phyloP scores from a whole-genome alignment of 352 stramenopile species.

The Phytophthora sojae region DNA sequence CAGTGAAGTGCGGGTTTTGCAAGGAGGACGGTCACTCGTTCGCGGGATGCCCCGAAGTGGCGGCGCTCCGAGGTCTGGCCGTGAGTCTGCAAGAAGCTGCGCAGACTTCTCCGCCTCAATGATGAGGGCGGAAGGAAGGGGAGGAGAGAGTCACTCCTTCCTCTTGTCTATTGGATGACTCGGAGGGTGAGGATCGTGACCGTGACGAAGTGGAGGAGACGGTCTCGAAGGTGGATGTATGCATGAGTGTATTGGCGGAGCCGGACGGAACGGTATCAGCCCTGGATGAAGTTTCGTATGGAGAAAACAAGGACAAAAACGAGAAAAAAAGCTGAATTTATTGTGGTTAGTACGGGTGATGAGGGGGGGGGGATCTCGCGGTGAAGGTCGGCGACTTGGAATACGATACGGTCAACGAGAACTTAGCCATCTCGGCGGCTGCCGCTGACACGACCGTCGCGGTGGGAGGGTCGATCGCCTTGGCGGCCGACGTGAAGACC shows the following conservation, averaged over 20 bases:
- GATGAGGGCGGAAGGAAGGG: background rate
- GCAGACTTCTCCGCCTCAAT: background rate
- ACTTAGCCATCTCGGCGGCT: background rate
- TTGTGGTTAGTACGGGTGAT: too few species aligned
- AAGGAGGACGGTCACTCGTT: too few species aligned
- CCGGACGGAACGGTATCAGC: background rate
- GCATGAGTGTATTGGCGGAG: background rate
- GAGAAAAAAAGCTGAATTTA: background rate
- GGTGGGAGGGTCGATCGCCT: background rate
- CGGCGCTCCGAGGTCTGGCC: background rate
- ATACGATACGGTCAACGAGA: background rate
- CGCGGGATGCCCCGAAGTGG: background rate
- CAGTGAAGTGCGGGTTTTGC: too few species aligned
- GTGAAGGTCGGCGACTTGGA: background rate
- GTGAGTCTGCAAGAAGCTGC: background rate
- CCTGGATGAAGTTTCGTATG: background rate
- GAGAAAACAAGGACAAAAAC: background rate
- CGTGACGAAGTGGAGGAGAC: too few species aligned
- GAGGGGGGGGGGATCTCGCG: background rate
- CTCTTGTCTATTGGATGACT: background rate
- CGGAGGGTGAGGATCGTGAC: too few species aligned
- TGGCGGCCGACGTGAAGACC: background rate
- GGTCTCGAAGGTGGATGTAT: background rate
- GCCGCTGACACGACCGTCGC: background rate
- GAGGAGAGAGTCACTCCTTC: slow-evolving; percentile 1